Base-by-base conservation (phyloP, 495 filamentous ascomycete species). In the Penicillium malachiteum region DNA sequence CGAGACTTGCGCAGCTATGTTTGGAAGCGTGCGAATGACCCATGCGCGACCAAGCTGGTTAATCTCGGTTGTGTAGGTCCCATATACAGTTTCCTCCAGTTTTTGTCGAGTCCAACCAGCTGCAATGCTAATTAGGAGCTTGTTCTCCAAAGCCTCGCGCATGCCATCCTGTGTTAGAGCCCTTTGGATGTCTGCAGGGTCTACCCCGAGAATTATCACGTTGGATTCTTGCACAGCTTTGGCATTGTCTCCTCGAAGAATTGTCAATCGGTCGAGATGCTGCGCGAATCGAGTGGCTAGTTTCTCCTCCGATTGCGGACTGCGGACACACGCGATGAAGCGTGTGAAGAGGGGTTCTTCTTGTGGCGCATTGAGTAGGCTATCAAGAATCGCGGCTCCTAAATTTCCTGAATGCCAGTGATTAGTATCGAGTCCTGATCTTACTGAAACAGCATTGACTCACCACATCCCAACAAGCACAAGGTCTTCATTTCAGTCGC, bases 71-170 rank as follows among this genome's bases (percentile, higher is more conserved):
- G 63, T 63, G 8, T 52, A 51, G 33, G 46, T 63, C 16, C 63
- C 65, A 53, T 68, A 71, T 17, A 76, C 55, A 13, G 59, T 68
- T 16, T 48, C 26, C 34, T 69, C 65, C 33, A 76, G 60, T 18
- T 67, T 61, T 40, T 66, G 45, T 40, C 59, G 52, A 0, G 70
- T 72, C 71, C 70, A 74, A 11, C 72, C 74, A 3, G 74, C 74
- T n/a, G 68, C 72, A 9, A 77, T 72, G 57, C 74, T 77, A 56
- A 77, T 74, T 6, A 77, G 39, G 21, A 77, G 60, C 37, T 74
- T 77, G 0, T 51, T 21, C 1, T 43, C 7, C 1, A 75, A 35
- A 7, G 67, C 68, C 5, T 67, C 59, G 7, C 50, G 45, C 12
- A 74, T 37, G 0, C 58, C 64, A 0, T 62, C 51, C 49, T 70